Evolutionary conservation across 2,329 filamentous ascomycete genomes (phyloP).

Genomic region (Arthrobotrys entomopaga): DNA sequence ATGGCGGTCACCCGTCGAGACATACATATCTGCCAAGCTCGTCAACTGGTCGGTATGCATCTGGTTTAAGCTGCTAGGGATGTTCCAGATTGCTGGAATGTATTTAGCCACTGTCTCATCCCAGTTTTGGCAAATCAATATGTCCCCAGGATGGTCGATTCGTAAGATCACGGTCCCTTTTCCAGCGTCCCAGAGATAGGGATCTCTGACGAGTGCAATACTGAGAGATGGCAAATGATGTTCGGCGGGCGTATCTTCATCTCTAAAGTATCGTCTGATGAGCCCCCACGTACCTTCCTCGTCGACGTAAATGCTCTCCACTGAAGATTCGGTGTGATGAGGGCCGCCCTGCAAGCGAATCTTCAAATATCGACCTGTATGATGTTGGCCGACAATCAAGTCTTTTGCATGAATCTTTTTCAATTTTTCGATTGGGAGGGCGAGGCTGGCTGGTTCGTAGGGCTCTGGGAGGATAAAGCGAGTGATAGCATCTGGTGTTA

Average conservation of each 20-base stretch:
- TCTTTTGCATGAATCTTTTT: conserved; percentile 45
- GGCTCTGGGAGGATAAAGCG: conserved; percentile 29
- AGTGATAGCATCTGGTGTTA: not conserved
- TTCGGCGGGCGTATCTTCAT: conserved; percentile 9
- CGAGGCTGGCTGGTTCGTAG: conserved; percentile 35
- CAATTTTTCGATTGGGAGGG: conserved; percentile 33
- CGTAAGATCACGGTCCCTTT: conserved; percentile 11
- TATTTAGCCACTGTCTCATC: conserved; percentile 13
- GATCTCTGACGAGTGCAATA: conserved; percentile 29
- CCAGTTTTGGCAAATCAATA: conserved; percentile 28
- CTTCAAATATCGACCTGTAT: conserved; percentile 33
- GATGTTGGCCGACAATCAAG: conserved; percentile 30
- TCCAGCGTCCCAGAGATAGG: conserved; percentile 36
- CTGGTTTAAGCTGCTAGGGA: not conserved
- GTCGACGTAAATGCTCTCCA: conserved; percentile 37
- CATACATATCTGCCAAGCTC: conserved; percentile 19
- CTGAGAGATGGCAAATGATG: conserved; percentile 8
- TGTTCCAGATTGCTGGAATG: conserved; percentile 32
- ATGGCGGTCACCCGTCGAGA: conserved; percentile 2
- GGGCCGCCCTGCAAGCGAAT: conserved; percentile 5
- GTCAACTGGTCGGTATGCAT: conserved; percentile 7
- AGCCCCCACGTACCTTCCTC: conserved; percentile 32
- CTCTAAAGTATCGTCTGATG: conserved; percentile 40
- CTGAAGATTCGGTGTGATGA: not conserved
- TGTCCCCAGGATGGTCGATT: conserved; percentile 41